Evolutionary conservation across 225 moss, liverwort and hornwort species (phyloP), one percentile per base, ranked within the genome.

Genomic region (Rhytidiadelphus loreus): DNA sequence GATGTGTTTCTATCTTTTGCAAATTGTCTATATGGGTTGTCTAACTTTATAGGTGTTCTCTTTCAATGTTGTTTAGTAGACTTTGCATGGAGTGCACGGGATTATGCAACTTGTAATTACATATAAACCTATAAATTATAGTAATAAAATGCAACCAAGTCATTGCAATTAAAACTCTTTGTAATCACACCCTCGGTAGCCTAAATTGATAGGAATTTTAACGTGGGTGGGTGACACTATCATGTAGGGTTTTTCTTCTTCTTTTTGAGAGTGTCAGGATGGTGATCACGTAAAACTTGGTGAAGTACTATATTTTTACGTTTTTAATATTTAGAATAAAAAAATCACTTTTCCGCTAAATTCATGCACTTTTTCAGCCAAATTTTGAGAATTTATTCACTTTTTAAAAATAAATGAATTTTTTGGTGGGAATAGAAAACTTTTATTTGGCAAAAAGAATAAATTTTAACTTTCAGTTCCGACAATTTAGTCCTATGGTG

Each of bases 201-300:
- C 5, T 15, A 52, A 4, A 61, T 61, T 61, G 61, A 13, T 2
- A 29, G 3, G 61, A 29, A 14, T 29, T 15, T 61, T 61, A 29
- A 28, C 16, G 16, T 61, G 7, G 29, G 14, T 1, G 14, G 12
- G 28, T 61, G 60, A 15, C 28, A 60, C 23, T 21, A 69, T 39
- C 1, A 3, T 39, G 4, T 2, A 64, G 3, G 10, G 26, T 26
- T 61, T 65, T 6, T 23, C 12, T 22, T 23, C 13, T 13, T n/a
- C 7, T 12, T n/a, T n/a, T n/a, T n/a, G 4, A 22, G 3, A 22
- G 12, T n/a, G 1, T 0, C 0, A 0, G 1, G 2, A n/a, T 68
- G 4, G 20, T 4, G 1, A n/a, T 22, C 4, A 22, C 19, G 22
- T n/a, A 0, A 21, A 66, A 66, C 0, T 66, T 37, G 6, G 21